Evolutionary conservation across 164 flowering plant species (phyloP).

Genomic region (Piper longum): DNA sequence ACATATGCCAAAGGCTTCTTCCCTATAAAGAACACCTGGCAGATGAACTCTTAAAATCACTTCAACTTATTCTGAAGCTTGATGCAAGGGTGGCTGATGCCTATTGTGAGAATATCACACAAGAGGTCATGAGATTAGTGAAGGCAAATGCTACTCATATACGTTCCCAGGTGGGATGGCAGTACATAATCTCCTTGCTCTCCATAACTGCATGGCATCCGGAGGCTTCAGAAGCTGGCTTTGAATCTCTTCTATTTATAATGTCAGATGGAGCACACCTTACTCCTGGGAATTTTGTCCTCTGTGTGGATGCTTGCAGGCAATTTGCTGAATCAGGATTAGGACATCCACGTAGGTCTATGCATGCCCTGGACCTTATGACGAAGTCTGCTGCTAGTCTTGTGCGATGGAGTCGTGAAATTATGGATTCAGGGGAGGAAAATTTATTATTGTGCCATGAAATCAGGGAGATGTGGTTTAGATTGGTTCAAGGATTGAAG

Average conservation of each 20-base stretch:
- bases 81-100: conserved; percentile 38
- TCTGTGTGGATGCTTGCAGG: conserved; percentile 25
- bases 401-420: conserved; percentile 16
- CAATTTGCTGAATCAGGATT: conserved; percentile 35
- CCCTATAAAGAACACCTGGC: conserved; percentile 28
- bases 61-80: conserved; percentile 26
- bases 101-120: conserved; percentile 32
- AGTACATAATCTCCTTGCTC: conserved; percentile 23
- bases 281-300: conserved; percentile 19
- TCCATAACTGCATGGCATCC: conserved; percentile 34
- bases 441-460: conserved; percentile 16
- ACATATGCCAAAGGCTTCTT: conserved; percentile 28
- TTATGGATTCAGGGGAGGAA: conserved; percentile 20
- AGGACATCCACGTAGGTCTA: conserved; percentile 21
- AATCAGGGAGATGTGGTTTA: conserved; percentile 31
- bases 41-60: conserved; percentile 29
- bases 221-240: conserved; percentile 34
- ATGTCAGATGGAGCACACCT: conserved; percentile 31
- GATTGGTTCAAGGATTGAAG: conserved; percentile 22
- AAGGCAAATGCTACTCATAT: conserved; percentile 29
- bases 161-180: conserved; percentile 31
- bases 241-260: conserved; percentile 23
- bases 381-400: conserved; percentile 21
- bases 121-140: conserved; percentile 27
- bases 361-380: conserved; percentile 30